Conservation (phyloP, 2,329 filamentous ascomycete genomes). For the Venturia effusa region DNA sequence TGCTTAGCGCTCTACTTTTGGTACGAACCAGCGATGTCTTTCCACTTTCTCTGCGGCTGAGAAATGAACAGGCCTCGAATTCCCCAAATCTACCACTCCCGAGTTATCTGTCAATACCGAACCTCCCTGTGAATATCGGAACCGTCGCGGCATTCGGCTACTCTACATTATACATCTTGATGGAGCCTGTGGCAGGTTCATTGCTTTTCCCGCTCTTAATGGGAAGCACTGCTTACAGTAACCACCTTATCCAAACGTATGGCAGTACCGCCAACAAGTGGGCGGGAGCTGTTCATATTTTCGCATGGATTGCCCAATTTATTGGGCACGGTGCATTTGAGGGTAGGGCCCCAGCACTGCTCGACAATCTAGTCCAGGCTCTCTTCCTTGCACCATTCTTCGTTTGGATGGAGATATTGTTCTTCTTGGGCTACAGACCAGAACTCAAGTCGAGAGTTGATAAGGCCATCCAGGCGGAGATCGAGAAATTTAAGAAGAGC, state of each 20-base stretch:
- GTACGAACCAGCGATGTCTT: constrained; percentile 37
- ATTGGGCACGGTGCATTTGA: constrained; percentile 85
- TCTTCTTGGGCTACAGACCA: constrained; percentile 79
- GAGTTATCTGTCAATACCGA: constrained; percentile 38
- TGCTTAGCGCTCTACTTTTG: constrained; percentile 60
- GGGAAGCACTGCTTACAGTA: constrained; percentile 60
- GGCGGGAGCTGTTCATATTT: constrained; percentile 58
- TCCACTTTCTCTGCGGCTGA: not conserved
- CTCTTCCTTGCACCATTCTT: constrained; percentile 91
- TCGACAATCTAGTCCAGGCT: constrained; percentile 88
- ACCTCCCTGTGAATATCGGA: constrained; percentile 49
- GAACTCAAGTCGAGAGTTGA: constrained; percentile 76
- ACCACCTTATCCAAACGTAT: constrained; percentile 59
- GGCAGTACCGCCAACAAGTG: constrained; percentile 50
- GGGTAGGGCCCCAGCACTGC: constrained; percentile 71
- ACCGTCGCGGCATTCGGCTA: constrained; percentile 52
- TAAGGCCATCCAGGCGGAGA: constrained; percentile 61
- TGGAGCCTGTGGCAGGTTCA: constrained; percentile 86
- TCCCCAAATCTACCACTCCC: constrained; percentile 44
- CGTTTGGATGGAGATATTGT: constrained; percentile 91
- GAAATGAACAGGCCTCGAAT: constrained; percentile 41
- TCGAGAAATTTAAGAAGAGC: constrained; percentile 57
- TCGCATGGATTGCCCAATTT: constrained; percentile 83
- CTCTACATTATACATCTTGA: constrained; percentile 71
- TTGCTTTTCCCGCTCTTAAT: constrained; percentile 67